phyloP scores from a whole-genome alignment of 2,329 filamentous ascomycete genomes.

The Erysiphe neolycopersici region DNA sequence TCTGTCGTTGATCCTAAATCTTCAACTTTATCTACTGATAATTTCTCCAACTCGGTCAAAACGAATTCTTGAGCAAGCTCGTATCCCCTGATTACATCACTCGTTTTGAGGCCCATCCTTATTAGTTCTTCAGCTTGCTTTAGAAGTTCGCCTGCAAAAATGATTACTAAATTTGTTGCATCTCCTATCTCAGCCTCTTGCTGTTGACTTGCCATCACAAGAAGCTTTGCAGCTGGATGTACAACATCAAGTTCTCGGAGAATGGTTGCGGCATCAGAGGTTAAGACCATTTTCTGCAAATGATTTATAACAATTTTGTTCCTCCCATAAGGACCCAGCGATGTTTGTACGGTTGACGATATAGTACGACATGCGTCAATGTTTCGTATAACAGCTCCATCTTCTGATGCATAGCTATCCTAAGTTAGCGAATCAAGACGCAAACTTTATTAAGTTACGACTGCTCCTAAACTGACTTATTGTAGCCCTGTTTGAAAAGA shows the following conservation, averaged over 20 bases:
- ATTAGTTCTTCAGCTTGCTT: constrained; percentile 94
- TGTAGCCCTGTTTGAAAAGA: constrained; percentile 88
- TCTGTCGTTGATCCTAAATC: constrained; percentile 59
- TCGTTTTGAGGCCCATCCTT: constrained; percentile 93
- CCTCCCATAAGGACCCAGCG: constrained; percentile 83
- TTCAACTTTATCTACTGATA: constrained; percentile 72
- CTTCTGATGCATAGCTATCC: constrained; percentile 84
- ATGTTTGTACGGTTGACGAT: constrained; percentile 86
- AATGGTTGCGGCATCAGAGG: constrained; percentile 92
- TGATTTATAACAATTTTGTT: constrained; percentile 99
- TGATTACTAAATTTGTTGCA: constrained; percentile 89
- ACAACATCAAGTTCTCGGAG: constrained; percentile 93
- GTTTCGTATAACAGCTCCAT: constrained; percentile 93
- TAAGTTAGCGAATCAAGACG: constrained; percentile 53
- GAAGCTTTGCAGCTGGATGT: constrained; percentile 85
- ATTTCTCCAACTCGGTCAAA: constrained; percentile 59
- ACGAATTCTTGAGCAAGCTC: constrained; percentile 83
- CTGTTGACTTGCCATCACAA: constrained; percentile 97
- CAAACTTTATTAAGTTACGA: background rate
- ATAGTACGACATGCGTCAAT: constrained; percentile 97
- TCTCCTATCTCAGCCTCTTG: constrained; percentile 99
- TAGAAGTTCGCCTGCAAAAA: constrained; percentile 80
- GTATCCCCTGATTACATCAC: constrained; percentile 86
- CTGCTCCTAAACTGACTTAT: constrained; percentile 14
- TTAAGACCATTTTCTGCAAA: constrained; percentile 97